Percentiles rank a stretch among this genome's conserved stretches.
Conservation (phyloP, 495 filamentous ascomycete species). For the Trichoderma orchidacearum region DNA sequence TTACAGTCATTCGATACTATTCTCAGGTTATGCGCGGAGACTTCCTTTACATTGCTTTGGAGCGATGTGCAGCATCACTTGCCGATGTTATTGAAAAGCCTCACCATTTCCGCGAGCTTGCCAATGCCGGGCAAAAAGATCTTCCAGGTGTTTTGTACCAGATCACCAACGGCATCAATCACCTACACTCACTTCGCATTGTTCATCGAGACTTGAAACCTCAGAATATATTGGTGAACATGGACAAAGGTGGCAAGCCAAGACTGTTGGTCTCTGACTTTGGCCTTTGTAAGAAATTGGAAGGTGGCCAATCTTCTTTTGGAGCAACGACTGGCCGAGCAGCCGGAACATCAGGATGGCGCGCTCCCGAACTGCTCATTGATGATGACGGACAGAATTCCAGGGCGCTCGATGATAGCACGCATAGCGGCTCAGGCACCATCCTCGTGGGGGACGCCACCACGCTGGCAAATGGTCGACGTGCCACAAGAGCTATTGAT, state of each 20-base stretch:
- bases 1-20: conserved; percentile 78
- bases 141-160: conserved; percentile 64
- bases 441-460: conserved; percentile 9
- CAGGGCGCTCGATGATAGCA: conserved; percentile 20
- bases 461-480: conserved; percentile 27
- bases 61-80: conserved; percentile 88
- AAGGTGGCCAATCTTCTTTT: conserved; percentile 88
- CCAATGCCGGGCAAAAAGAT: conserved; percentile 37
- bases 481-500: conserved; percentile 89
- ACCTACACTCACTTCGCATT: conserved; percentile 84
- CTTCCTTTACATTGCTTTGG: conserved; percentile 94
- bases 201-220: conserved; percentile 96
- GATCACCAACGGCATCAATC: conserved; percentile 71
- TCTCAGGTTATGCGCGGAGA: conserved; percentile 74
- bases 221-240: conserved; percentile 80
- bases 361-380: conserved; percentile 81
- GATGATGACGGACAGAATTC: conserved; percentile 46
- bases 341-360: conserved; percentile 89
- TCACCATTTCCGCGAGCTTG: conserved; percentile 26
- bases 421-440: conserved; percentile 32
- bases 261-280: conserved; percentile 94
- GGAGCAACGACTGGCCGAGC: conserved; percentile 87
- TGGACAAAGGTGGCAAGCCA: conserved; percentile 44
- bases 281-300: conserved; percentile 95
- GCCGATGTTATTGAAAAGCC: conserved; percentile 75